A percentile compares a stretch with the other conserved stretches of the same genome.
Evolutionary conservation across 2,329 filamentous ascomycete genomes (phyloP).

Genomic region (Diatrype stigma): DNA sequence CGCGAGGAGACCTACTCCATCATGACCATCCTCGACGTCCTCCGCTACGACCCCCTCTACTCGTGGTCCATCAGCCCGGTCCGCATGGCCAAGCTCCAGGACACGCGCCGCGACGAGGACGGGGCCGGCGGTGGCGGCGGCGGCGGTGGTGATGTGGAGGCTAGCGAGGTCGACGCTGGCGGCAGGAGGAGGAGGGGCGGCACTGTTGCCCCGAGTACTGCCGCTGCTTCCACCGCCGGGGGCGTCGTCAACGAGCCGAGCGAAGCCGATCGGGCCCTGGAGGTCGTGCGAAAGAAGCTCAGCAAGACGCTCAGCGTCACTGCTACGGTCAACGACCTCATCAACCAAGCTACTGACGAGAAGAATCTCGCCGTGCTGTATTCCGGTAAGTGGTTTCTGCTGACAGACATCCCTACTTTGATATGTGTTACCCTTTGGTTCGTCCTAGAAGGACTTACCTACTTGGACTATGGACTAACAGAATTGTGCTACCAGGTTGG

Average conservation of each 20-base stretch:
- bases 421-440: too few species aligned
- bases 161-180: constrained; percentile 35
- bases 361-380: constrained; percentile 88
- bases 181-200: constrained; percentile 30
- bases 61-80: constrained; percentile 85
- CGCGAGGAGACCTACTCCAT: constrained; percentile 95
- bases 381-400: constrained; percentile 56
- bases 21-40: constrained; percentile 96
- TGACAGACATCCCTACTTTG: too few species aligned
- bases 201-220: constrained; percentile 16
- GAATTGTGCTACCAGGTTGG: constrained; percentile 30
- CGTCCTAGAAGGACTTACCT: too few species aligned
- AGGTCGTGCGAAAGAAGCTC: constrained; percentile 93
- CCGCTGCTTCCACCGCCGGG: background rate
- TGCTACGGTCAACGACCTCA: constrained; percentile 94
- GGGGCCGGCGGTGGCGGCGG: constrained; percentile 20
- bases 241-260: constrained; percentile 50
- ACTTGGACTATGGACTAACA: constrained; percentile 11
- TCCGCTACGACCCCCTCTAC: constrained; percentile 96
- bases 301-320: constrained; percentile 90
- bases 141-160: constrained; percentile 33
- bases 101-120: constrained; percentile 48
- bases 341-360: constrained; percentile 93
- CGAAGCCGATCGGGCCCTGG: constrained; percentile 87
- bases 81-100: constrained; percentile 60